Evolutionary conservation across 805 yeast genomes (phyloP).

Genomic region (Starmerella davenportii): DNA sequence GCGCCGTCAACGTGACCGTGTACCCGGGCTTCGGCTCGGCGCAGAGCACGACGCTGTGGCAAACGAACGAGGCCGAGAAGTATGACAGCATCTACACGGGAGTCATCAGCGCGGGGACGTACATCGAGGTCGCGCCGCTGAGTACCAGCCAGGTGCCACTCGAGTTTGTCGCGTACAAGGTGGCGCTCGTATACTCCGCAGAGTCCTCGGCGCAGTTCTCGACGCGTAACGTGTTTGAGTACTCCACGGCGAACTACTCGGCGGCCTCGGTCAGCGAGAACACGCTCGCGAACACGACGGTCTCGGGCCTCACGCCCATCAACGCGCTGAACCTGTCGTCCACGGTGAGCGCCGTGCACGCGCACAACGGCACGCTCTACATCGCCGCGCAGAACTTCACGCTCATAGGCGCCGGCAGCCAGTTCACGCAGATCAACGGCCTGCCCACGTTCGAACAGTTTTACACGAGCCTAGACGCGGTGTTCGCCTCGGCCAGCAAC

Average conservation of each 20-base stretch:
- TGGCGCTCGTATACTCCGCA: constrained; percentile 29
- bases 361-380: constrained; percentile 9
- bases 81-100: constrained; percentile 68
- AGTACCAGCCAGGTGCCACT: constrained; percentile 22
- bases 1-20: constrained; percentile 61
- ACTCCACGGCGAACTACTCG: constrained; percentile 50
- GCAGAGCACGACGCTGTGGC: constrained; percentile 39
- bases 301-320: not conserved
- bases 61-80: constrained; percentile 62
- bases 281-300: too few species aligned
- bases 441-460: not conserved
- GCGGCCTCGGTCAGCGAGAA: constrained; percentile 1
- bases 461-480: not conserved
- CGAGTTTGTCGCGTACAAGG: constrained; percentile 54
- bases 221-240: constrained; percentile 45
- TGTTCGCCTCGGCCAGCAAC: not conserved
- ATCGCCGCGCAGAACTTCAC: not conserved
- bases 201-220: constrained; percentile 25
- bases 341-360: constrained; percentile 8
- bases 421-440: not conserved
- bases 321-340: not conserved
- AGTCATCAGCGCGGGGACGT: constrained; percentile 32
- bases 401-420: not conserved
- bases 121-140: constrained; percentile 20
- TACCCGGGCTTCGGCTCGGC: constrained; percentile 30